Conservation (phyloP, 1,284 basidiomycete species). For the Agroathelia rolfsii region DNA sequence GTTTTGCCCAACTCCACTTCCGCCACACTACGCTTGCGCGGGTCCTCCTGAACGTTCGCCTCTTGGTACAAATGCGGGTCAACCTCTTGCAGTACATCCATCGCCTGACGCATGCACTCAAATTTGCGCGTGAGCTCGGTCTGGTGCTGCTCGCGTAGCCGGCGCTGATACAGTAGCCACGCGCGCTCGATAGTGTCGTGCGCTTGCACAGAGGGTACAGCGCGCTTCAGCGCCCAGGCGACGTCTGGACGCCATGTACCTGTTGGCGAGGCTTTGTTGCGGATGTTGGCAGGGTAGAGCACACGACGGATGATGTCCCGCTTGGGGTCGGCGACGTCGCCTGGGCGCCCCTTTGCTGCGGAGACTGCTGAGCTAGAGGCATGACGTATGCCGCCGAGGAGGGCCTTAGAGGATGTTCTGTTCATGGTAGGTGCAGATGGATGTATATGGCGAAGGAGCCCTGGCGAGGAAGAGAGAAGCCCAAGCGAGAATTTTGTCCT, state of each 20-base stretch:
- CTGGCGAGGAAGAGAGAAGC: no score
- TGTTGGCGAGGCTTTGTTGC: constrained; percentile 60
- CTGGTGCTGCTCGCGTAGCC: constrained; percentile 58
- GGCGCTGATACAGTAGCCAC: constrained; percentile 76
- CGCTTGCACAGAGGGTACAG: constrained; percentile 77
- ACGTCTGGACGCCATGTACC: constrained; percentile 77
- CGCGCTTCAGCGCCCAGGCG: constrained; percentile 56
- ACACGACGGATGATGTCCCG: constrained; percentile 66
- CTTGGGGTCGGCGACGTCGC: constrained; percentile 40
- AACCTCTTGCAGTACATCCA: constrained; percentile 67
- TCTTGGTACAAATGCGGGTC: constrained; percentile 60
- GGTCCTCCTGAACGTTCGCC: constrained; percentile 72
- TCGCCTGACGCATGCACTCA: constrained; percentile 67
- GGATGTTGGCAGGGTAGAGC: constrained; percentile 71
- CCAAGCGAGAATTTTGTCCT: no score
- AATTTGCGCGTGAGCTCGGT: constrained; percentile 65
- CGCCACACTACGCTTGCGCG: constrained; percentile 43
- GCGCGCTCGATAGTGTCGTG: constrained; percentile 93
- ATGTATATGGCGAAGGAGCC: no score
- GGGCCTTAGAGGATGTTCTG: no score
- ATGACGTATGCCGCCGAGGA: no score
- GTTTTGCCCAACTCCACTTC: constrained; percentile 54
- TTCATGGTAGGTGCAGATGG: no score
- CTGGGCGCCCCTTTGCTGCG: constrained; percentile 13
- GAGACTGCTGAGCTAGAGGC: no score